phyloP scores from a whole-genome alignment of 2,329 filamentous ascomycete species.

The Dryadomyces quercus-mongolicae region DNA sequence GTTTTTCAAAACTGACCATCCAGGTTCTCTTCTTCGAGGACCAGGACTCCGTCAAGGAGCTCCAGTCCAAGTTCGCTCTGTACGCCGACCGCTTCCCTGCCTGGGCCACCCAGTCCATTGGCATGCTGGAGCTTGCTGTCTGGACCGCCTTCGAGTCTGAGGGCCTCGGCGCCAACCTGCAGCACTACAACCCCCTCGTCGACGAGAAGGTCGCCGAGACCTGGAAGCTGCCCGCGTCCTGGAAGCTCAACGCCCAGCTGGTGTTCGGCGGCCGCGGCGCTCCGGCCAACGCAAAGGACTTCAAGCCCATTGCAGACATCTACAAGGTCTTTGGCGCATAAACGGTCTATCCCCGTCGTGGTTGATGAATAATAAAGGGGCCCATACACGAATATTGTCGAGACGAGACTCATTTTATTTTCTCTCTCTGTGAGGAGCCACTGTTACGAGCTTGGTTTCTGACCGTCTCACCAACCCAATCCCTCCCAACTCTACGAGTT shows the following conservation, averaged over 20 bases:
- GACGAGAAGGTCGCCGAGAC: conserved; percentile 56
- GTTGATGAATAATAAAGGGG: too few species aligned
- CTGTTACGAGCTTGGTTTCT: too few species aligned
- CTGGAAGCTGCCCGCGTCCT: conserved; percentile 60
- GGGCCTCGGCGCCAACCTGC: conserved; percentile 76
- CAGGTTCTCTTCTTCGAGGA: conserved; percentile 81
- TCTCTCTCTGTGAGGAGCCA: too few species aligned
- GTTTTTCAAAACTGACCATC: background rate
- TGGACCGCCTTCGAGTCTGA: conserved; percentile 78
- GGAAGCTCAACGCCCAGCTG: conserved; percentile 72
- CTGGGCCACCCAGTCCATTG: conserved; percentile 67
- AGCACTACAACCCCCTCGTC: conserved; percentile 87
- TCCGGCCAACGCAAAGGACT: conserved; percentile 49
- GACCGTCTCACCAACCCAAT: too few species aligned
- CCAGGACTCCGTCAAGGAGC: conserved; percentile 48
- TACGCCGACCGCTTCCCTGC: conserved; percentile 71
- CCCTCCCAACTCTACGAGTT: background rate
- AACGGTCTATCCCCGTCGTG: too few species aligned
- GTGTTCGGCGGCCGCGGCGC: conserved; percentile 61
- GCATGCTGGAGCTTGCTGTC: conserved; percentile 69
- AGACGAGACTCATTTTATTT: too few species aligned
- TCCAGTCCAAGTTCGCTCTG: conserved; percentile 56
- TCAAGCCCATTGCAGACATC: conserved; percentile 51
- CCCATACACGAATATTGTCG: too few species aligned
- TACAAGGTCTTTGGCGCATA: conserved; percentile 12